phyloP scores from a whole-genome alignment of 2,329 filamentous ascomycete genomes.

The Sphaerulina vaccinii region DNA sequence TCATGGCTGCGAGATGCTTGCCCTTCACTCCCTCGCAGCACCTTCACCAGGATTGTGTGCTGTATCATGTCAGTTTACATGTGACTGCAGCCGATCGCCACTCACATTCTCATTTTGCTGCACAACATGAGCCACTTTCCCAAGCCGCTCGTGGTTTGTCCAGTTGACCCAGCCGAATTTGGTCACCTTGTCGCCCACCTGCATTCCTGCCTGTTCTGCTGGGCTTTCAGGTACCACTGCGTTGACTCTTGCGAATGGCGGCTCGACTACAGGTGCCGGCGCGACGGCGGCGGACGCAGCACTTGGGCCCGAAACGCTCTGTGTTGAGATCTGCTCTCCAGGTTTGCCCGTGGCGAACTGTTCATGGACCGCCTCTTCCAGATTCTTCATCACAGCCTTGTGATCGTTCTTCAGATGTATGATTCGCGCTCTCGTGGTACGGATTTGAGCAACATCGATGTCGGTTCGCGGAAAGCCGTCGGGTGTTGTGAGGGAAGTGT shows the following conservation, averaged over 20 bases:
- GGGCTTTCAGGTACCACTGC: slow-evolving; percentile 75
- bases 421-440: slow-evolving; percentile 87
- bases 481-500: slow-evolving; percentile 77
- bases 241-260: slow-evolving; percentile 86
- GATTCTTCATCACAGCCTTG: slow-evolving; percentile 77
- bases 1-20: slow-evolving; percentile 58
- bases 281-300: slow-evolving; percentile 12
- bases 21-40: slow-evolving; percentile 62
- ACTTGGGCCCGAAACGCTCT: slow-evolving; percentile 23
- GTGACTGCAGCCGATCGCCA: slow-evolving; percentile 27
- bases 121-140: slow-evolving; percentile 84
- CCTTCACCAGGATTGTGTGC: slow-evolving; percentile 69
- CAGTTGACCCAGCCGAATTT: slow-evolving; percentile 82
- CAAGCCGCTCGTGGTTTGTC: slow-evolving; percentile 80
- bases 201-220: slow-evolving; percentile 77
- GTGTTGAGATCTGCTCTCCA: slow-evolving; percentile 15
- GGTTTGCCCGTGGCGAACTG: slow-evolving; percentile 64
- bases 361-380: slow-evolving; percentile 84
- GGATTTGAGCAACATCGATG: slow-evolving; percentile 92
- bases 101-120: slow-evolving; percentile 85
- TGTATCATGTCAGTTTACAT: slow-evolving; percentile 39
- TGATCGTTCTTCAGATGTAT: slow-evolving; percentile 90
- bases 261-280: slow-evolving; percentile 45
- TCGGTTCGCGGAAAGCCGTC: slow-evolving; percentile 93
- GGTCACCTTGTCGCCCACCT: slow-evolving; percentile 75